These are phyloP conservation scores for Limonium bicolor DNA, from an alignment of 148 eudicot species.

Conservation along the genomic window DNA sequence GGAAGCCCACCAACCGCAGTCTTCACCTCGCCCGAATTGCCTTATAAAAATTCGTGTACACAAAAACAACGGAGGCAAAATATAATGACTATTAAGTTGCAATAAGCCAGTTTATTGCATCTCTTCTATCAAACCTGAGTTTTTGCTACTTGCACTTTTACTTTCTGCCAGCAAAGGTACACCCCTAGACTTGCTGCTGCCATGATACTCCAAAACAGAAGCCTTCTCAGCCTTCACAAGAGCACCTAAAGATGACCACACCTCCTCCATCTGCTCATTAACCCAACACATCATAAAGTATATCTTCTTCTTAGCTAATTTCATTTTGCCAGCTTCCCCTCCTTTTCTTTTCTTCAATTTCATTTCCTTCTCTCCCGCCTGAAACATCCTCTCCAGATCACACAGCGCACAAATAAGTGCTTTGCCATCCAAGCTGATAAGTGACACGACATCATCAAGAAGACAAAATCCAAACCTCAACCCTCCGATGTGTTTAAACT, in stretches of 20 bases:
- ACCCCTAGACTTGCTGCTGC: too few species aligned
- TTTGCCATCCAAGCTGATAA: constrained; percentile 39
- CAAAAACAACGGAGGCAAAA: too few species aligned
- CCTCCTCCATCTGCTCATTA: constrained; percentile 57
- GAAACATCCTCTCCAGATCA: constrained; percentile 46
- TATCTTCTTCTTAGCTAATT: constrained; percentile 51
- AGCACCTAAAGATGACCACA: constrained; percentile 50
- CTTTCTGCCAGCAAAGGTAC: too few species aligned
- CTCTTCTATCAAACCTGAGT: constrained; percentile 51
- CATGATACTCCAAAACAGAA: constrained; percentile 28
- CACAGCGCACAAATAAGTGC: constrained; percentile 57
- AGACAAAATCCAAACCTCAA: constrained; percentile 46
- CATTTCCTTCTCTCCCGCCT: constrained; percentile 36
- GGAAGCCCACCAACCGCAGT: too few species aligned
- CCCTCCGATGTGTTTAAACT: constrained; percentile 65
- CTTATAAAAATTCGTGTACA: too few species aligned
- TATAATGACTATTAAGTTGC: too few species aligned
- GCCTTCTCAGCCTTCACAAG: constrained; percentile 48
- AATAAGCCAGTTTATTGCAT: too few species aligned
- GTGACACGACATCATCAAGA: constrained; percentile 41
- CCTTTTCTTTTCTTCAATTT: constrained; percentile 29
- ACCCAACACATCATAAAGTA: constrained; percentile 85
- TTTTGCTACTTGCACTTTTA: constrained; percentile 12
- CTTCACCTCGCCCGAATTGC: too few species aligned
- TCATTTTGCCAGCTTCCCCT: constrained; percentile 45